A percentile compares a stretch with the other conserved stretches of the same genome.
These are phyloP conservation scores for Nakazawaea peltata DNA, from an alignment of 805 yeast genomes.

Conservation along the genomic window DNA sequence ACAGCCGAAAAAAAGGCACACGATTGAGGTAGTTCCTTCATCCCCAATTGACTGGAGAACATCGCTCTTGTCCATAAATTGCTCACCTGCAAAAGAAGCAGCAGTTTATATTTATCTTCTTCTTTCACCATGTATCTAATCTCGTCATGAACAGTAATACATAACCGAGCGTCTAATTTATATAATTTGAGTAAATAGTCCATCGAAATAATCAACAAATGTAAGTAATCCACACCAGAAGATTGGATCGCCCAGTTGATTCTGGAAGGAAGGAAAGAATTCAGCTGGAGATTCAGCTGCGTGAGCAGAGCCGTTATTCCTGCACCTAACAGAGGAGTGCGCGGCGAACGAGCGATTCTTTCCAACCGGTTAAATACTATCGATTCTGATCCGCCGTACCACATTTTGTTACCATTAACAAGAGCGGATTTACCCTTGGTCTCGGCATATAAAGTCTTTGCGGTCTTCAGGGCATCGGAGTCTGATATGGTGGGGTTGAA, in stretches of 20 bases:
- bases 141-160: slow-evolving; percentile 93
- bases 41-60: slow-evolving; percentile 89
- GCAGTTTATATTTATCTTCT: slow-evolving; percentile 67
- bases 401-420: slow-evolving; percentile 23
- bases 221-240: slow-evolving; percentile 95
- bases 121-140: slow-evolving; percentile 72
- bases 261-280: slow-evolving; percentile 76
- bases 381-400: slow-evolving; percentile 92
- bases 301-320: slow-evolving; percentile 83
- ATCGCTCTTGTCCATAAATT: slow-evolving; percentile 95
- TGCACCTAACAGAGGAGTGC: slow-evolving; percentile 90
- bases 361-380: slow-evolving; percentile 86
- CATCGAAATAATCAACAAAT: slow-evolving; percentile 79
- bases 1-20: slow-evolving; percentile 95
- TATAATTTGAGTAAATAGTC: slow-evolving; percentile 64
- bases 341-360: slow-evolving; percentile 75
- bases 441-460: slow-evolving; percentile 60
- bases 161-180: slow-evolving; percentile 63
- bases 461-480: slow-evolving; percentile 55
- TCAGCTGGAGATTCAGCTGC: slow-evolving; percentile 53
- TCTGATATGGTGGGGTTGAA: slow-evolving; percentile 70
- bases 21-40: slow-evolving; percentile 83
- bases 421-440: slow-evolving; percentile 65
- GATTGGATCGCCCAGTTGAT: slow-evolving; percentile 98
- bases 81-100: slow-evolving; percentile 78